These are phyloP conservation scores for Hypoxylon sp. DNA, from an alignment of 2,329 filamentous ascomycete species.

Conservation along the genomic window DNA sequence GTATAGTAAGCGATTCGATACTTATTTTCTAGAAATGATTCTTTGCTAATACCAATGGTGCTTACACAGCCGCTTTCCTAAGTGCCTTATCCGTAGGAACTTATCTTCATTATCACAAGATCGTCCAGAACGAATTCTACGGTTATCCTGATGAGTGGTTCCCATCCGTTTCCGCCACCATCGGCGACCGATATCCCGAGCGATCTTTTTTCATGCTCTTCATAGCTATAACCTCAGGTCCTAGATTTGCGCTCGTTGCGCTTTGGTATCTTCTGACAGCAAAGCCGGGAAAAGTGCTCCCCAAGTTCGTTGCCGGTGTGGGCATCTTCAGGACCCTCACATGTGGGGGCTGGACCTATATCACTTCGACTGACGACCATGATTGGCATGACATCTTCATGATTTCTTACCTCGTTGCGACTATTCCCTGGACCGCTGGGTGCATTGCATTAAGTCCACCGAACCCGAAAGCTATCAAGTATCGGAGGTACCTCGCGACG, in stretches of 20 bases:
- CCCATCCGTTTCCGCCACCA: slow-evolving; percentile 94
- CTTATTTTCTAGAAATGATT: neutral
- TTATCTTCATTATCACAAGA: slow-evolving; percentile 92
- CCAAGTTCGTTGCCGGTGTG: slow-evolving; percentile 83
- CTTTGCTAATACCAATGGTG: slow-evolving; percentile 24
- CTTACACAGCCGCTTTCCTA: slow-evolving; percentile 79
- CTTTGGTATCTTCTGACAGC: slow-evolving; percentile 93
- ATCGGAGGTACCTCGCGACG: slow-evolving; percentile 85
- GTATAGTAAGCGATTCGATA: slow-evolving; percentile 72
- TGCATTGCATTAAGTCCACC: slow-evolving; percentile 90
- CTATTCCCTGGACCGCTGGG: slow-evolving; percentile 93
- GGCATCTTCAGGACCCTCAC: slow-evolving; percentile 91
- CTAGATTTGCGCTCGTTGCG: slow-evolving; percentile 89
- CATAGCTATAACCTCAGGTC: slow-evolving; percentile 94
- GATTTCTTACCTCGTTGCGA: slow-evolving; percentile 97
- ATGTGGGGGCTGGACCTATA: slow-evolving; percentile 98
- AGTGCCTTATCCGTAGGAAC: slow-evolving; percentile 87
- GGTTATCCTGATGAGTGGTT: slow-evolving; percentile 97
- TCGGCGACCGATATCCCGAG: slow-evolving; percentile 97
- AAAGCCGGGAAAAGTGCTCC: slow-evolving; percentile 79
- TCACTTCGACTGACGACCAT: slow-evolving; percentile 98
- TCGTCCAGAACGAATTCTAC: slow-evolving; percentile 97
- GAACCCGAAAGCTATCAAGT: slow-evolving; percentile 86
- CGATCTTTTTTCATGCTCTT: slow-evolving; percentile 97
- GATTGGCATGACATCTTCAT: slow-evolving; percentile 99